Percentiles rank a stretch among this genome's conserved stretches.
phyloP scores from a whole-genome alignment of 2,329 filamentous ascomycete species.

The Ophiostoma sp. region DNA sequence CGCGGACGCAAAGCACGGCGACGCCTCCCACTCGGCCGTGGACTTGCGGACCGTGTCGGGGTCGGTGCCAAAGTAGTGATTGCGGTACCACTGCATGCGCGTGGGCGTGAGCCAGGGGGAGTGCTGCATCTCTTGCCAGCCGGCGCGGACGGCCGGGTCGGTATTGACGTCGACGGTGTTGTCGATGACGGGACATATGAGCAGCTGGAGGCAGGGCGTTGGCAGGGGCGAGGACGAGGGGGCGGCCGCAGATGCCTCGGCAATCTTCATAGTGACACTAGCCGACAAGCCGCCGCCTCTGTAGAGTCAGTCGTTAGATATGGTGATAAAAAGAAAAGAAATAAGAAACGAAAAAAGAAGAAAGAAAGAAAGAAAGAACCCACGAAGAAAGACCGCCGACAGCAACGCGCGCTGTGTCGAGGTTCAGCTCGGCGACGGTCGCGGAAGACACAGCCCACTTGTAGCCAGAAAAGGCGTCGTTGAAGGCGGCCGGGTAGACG shows the following conservation, averaged over 20 bases:
- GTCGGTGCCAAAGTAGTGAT: slow-evolving; percentile 49
- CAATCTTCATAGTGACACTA: slow-evolving; percentile 16
- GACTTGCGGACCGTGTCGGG: slow-evolving; percentile 29
- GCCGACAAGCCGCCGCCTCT: slow-evolving; percentile 20
- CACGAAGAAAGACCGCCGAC: slow-evolving; percentile 32
- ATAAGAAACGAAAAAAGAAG: not conserved
- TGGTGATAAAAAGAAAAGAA: too few relatives aligned
- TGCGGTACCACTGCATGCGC: slow-evolving; percentile 59
- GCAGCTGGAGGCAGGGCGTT: slow-evolving; percentile 41
- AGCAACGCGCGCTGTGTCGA: slow-evolving; percentile 37
- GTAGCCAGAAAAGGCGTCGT: slow-evolving; percentile 51
- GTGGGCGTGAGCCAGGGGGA: slow-evolving; percentile 43
- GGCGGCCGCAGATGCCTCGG: not conserved
- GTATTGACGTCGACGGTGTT: slow-evolving; percentile 48
- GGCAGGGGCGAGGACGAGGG: not conserved
- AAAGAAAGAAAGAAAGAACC: not conserved
- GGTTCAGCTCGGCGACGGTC: slow-evolving; percentile 25
- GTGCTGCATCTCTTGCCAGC: slow-evolving; percentile 37
- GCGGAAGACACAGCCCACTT: slow-evolving; percentile 13
- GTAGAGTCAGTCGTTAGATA: not conserved
- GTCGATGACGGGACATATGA: slow-evolving; percentile 54
- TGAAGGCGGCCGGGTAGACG: slow-evolving; percentile 51
- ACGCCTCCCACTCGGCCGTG: slow-evolving; percentile 36
- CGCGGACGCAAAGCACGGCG: slow-evolving; percentile 37
- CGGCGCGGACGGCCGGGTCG: slow-evolving; percentile 27